Percentiles rank a stretch among this genome's conserved stretches.
Conservation (phyloP, 352 stramenopile species). For the Phytophthora uliginosa region DNA sequence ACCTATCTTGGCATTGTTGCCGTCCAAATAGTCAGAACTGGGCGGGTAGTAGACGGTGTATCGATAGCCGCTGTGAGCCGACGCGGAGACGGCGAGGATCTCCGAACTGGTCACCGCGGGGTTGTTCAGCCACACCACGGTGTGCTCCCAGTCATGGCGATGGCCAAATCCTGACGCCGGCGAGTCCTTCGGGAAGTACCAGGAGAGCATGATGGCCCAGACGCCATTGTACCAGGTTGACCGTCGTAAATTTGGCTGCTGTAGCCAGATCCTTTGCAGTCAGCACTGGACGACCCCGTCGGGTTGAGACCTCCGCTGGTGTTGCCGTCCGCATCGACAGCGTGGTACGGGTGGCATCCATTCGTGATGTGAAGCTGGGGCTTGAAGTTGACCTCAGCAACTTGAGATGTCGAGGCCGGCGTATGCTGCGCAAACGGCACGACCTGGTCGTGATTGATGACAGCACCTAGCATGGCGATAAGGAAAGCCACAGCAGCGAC, state of each 20-base stretch:
- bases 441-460: conserved; percentile 25
- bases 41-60: conserved; percentile 2
- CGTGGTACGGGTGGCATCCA: conserved; percentile 39
- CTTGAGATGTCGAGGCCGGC: neutral
- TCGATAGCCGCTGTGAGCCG: neutral
- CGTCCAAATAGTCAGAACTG: neutral
- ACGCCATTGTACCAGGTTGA: conserved; percentile 2
- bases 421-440: conserved; percentile 3
- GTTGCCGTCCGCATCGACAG: conserved; percentile 35
- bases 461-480: neutral
- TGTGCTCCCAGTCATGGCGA: conserved; percentile 3
- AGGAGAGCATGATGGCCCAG: conserved; percentile 6
- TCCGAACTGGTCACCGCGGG: neutral
- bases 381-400: neutral
- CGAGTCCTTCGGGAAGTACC: conserved; percentile 4
- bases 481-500: neutral
- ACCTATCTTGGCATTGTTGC: neutral
- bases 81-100: neutral
- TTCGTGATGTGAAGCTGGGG: conserved; percentile 2
- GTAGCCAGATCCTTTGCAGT: conserved; percentile 25
- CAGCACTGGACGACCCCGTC: conserved; percentile 23
- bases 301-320: conserved; percentile 27
- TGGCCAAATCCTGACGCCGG: neutral
- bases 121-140: neutral
- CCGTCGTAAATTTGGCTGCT: conserved; percentile 31